A percentile compares a stretch with the other conserved stretches of the same genome.
phyloP scores from a whole-genome alignment of 2,329 filamentous ascomycete genomes.

The Aspergillus ochraceus region DNA sequence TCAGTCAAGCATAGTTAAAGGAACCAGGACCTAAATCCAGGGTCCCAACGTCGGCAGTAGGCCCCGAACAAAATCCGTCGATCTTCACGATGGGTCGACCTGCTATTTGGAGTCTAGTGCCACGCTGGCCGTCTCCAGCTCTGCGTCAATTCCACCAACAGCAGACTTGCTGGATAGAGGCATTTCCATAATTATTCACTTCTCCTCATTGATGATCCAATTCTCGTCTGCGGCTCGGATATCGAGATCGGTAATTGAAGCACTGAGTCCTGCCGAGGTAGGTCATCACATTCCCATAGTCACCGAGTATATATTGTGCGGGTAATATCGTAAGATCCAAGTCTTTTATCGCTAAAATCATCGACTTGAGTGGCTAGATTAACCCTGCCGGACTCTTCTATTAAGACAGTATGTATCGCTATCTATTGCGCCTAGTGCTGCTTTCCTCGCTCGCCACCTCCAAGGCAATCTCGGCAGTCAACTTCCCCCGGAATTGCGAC shows the following conservation, averaged over 20 bases:
- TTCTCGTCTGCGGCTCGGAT: background rate
- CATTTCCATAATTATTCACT: background rate
- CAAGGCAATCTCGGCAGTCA: background rate
- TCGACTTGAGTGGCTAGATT: too few species aligned
- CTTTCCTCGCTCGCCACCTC: background rate
- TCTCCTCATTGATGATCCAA: background rate
- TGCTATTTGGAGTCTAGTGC: background rate
- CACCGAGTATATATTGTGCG: background rate
- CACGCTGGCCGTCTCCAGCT: background rate
- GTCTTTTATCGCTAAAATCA: background rate
- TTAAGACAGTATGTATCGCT: background rate
- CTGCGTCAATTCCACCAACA: background rate
- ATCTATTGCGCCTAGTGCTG: background rate
- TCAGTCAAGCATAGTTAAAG: too few species aligned
- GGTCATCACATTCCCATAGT: too few species aligned
- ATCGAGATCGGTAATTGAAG: too few species aligned
- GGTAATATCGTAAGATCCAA: background rate
- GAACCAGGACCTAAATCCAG: background rate
- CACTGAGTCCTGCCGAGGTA: background rate
- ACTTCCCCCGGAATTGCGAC: background rate
- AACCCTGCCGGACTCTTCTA: background rate
- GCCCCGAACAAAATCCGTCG: background rate
- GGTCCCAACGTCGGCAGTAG: background rate
- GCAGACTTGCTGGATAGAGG: background rate
- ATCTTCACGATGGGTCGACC: background rate